Percentiles rank a stretch among this genome's conserved stretches.
Conservation (phyloP, 2,329 filamentous ascomycete species). For the Fusarium poae region DNA sequence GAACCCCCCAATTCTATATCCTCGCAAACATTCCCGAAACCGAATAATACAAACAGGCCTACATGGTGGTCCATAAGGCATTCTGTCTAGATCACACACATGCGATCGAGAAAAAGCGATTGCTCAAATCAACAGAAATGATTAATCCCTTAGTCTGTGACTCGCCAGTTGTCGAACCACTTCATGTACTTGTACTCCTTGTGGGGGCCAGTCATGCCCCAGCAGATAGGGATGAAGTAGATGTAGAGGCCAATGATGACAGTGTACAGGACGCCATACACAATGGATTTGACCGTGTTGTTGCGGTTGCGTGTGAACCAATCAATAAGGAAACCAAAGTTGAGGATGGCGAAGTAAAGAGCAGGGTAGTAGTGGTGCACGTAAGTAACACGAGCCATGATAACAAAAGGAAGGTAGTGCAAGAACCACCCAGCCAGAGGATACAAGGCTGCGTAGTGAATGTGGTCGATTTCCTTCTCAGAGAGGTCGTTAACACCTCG, state of each 20-base stretch:
- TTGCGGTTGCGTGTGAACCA: constrained; percentile 80
- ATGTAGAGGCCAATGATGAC: constrained; percentile 85
- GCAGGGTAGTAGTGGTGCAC: constrained; percentile 99
- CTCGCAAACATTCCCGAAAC: constrained; percentile 34
- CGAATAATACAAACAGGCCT: constrained; percentile 33
- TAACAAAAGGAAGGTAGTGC: constrained; percentile 94
- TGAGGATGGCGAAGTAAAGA: constrained; percentile 95
- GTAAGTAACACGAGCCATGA: constrained; percentile 99
- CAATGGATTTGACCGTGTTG: constrained; percentile 71
- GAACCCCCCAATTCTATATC: constrained; percentile 43
- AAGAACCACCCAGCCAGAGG: constrained; percentile 94
- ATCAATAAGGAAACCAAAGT: constrained; percentile 88
- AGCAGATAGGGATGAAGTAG: constrained; percentile 92
- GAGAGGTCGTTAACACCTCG: constrained; percentile 89
- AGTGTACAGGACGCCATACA: constrained; percentile 82
- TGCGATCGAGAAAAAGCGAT: constrained; percentile 29
- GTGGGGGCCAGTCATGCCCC: constrained; percentile 91
- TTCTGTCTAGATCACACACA: constrained; percentile 29
- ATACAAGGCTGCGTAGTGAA: constrained; percentile 94
- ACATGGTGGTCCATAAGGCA: constrained; percentile 28
- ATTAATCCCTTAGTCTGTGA: constrained; percentile 69
- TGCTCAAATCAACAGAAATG: constrained; percentile 14
- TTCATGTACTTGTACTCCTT: constrained; percentile 90
- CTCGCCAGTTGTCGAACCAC: constrained; percentile 91
- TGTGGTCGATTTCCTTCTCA: constrained; percentile 85